Base-by-base conservation (phyloP, 2,329 filamentous ascomycete species). In the Chlorencoelia australis region DNA sequence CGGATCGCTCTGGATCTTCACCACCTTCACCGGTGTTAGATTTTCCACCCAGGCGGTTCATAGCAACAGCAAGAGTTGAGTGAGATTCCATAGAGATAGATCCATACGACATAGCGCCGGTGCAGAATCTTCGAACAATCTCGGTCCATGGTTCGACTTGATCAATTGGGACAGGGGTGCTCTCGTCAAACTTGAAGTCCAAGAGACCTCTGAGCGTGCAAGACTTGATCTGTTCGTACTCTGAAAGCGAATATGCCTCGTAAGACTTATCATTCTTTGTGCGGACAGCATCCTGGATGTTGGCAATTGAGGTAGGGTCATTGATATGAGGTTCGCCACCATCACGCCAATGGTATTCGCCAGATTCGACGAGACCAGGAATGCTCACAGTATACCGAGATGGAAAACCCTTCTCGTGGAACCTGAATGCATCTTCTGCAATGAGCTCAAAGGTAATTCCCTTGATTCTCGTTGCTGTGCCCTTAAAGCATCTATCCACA, bases 181-280 rank as follows among this genome's bases (percentile, higher is more conserved):
- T 71, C 48, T 91, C 82, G 30, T 95, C 88, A 51, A 94, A 95
- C 61, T 93, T 87, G 66, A 96, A 96, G 61, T 96, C 89, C 27
- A 96, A 75, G 57, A 95, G 75, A 56, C 89, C 89, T 58, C 89
- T 85, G 6, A 96, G 76, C 1, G 89, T 96, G 63, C 89, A 96
- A 54, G 86, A 77, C 69, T 94, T 95, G 68, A 95, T 94, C 56
- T 91, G 84, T 67, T 95, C 88, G 56, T 94, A 94, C 59, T 91
- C 87, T 2, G 86, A 82, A 44, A 81, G 75, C 1, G 89, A 94
- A 64, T 96, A 96, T 1, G 89, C 88, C 63, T 95, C 88, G 61
- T 95, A 96, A 0, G 89, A 95, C 66, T 94, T 94, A 68, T 95
- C 88, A 55, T 96, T 95, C 76, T 95, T 95, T 45, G 82, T 89